Conservation (phyloP, 352 stramenopile species). For the Phytophthora quininea region DNA sequence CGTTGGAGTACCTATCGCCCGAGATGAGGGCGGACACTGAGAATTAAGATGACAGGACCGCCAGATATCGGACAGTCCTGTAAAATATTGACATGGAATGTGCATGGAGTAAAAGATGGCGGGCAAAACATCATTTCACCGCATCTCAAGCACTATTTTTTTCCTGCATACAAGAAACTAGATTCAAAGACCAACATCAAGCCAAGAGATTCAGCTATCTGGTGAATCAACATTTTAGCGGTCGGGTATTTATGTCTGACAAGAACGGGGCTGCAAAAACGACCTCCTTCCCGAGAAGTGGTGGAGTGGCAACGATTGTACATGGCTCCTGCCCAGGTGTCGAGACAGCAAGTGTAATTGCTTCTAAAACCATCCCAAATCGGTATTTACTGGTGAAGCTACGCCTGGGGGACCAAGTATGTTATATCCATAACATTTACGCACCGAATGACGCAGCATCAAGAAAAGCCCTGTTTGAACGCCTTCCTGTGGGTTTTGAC, state of each 20-base stretch:
- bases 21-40: too few species aligned
- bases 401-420: background rate
- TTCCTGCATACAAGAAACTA: too few species aligned
- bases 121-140: too few species aligned
- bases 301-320: constrained; percentile 5
- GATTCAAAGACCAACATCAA: too few species aligned
- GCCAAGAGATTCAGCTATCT: background rate
- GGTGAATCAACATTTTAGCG: background rate
- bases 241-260: constrained; percentile 4
- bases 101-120: too few species aligned
- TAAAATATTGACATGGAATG: too few species aligned
- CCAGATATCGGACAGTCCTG: too few species aligned
- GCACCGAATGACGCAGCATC: constrained; percentile 9
- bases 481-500: constrained; percentile 1
- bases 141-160: too few species aligned
- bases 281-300: constrained; percentile 1
- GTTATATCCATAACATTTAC: constrained; percentile 16
- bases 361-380: background rate
- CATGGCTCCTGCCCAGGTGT: constrained; percentile 5
- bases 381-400: background rate
- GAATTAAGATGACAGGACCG: too few species aligned
- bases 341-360: background rate
- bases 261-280: constrained; percentile 1
- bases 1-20: too few species aligned
- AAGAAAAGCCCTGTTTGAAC: constrained; percentile 1